Conservation (phyloP, 2,329 filamentous ascomycete species). For the Clonostachys chloroleuca region DNA sequence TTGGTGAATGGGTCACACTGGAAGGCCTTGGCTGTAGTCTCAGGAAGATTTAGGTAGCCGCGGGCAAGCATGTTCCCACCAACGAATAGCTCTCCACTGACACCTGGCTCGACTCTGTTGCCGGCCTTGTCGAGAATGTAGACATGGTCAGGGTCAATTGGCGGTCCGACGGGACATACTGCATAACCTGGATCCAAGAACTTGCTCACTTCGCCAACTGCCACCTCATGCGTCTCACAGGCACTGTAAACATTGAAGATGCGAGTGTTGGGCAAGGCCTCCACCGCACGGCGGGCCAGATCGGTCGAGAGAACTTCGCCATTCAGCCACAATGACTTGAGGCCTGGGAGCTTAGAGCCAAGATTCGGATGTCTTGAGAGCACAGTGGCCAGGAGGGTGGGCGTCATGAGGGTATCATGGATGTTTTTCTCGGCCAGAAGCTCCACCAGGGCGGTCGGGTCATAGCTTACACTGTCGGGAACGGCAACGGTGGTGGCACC, state of each 20-base stretch:
- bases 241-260: constrained; percentile 79
- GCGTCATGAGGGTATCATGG: constrained; percentile 81
- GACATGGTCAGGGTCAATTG: constrained; percentile 61
- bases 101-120: constrained; percentile 56
- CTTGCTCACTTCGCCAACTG: constrained; percentile 68
- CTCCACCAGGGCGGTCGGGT: constrained; percentile 69
- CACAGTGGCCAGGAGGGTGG: constrained; percentile 71
- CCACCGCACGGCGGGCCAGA: constrained; percentile 63
- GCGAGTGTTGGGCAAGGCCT: constrained; percentile 63
- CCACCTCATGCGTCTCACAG: constrained; percentile 77
- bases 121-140: constrained; percentile 71
- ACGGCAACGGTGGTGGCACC: constrained; percentile 74
- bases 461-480: constrained; percentile 73
- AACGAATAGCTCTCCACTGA: constrained; percentile 69
- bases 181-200: constrained; percentile 59
- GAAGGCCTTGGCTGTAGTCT: constrained; percentile 72
- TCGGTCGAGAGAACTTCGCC: constrained; percentile 80
- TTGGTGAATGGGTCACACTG: constrained; percentile 59
- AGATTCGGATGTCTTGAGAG: constrained; percentile 66
- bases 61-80: constrained; percentile 70
- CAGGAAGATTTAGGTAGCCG: constrained; percentile 75
- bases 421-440: constrained; percentile 61
- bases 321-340: constrained; percentile 74
- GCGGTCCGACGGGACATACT: constrained; percentile 71
- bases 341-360: constrained; percentile 55